Base-by-base conservation (phyloP, 305 asterid genomes). In the Fraxinus latifolia region DNA sequence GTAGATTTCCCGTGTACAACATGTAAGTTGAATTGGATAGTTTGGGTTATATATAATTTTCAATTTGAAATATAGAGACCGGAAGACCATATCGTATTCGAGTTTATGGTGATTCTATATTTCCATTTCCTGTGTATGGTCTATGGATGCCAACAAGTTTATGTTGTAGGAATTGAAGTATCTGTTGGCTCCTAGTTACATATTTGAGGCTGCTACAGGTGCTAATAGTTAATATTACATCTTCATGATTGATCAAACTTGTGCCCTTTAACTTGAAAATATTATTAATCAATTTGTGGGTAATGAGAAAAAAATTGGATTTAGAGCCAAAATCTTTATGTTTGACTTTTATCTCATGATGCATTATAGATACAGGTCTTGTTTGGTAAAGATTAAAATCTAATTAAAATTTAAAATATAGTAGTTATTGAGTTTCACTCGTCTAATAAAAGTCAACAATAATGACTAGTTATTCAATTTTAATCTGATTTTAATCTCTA, bases 1-100 rank as follows among this genome's bases (percentile, higher is more conserved):
- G 65, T 62, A 65, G 80, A 73, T 72, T 82, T 65, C 80, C 67
- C 36, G 70, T 81, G 81, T 58, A 74, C 62, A 19, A 27, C 31
- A 11, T 67, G 74, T 67, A 67, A 67, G 36, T 67, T 14, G 17
- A 67, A 27, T 67, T 67, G n/a, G 37, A 67, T 27, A 11, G 31
- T 9, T 67, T 67, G 12, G n/a, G 23, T 19, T 62, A 62, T 67
- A 9, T 23, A 27, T 27, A 67, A 67, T 9, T 27, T 9, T 23
- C 32, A 27, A 27, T 67, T 67, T 27, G 36, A 67, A 67, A 12
- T 68, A 68, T 68, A 68, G 74, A 23, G 74, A 68, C 2, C 19
- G 2, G 19, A 4, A 68, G 74, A 27, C 1, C 74, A 29, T 68
- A 29, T 67, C 7, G 12, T 25, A 33, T 65, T 32, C 17, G 6